Conservation (phyloP, 768 basidiomycete species). For the Lyophyllum semitale region DNA sequence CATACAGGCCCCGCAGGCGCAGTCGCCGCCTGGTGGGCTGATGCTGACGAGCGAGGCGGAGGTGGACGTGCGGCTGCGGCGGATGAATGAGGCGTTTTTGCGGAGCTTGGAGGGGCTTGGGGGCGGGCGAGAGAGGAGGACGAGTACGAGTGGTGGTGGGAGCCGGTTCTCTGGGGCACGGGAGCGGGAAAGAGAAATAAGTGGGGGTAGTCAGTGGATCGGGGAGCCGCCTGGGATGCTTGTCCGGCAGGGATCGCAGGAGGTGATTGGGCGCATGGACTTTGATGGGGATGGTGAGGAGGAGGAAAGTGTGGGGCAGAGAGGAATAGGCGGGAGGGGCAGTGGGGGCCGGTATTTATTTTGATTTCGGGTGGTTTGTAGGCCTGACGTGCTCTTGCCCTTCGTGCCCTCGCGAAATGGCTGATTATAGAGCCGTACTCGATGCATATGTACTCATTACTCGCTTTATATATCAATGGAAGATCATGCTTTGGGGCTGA, state of each 20-base stretch:
- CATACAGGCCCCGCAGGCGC: not conserved
- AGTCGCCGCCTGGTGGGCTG: constrained; percentile 38
- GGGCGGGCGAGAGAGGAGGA: constrained; percentile 23
- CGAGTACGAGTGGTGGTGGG: not conserved
- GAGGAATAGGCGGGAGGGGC: not conserved
- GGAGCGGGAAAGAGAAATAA: not conserved
- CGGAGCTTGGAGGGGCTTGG: constrained; percentile 64
- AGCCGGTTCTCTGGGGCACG: not conserved
- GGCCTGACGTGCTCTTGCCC: not conserved
- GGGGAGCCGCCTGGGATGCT: not conserved
- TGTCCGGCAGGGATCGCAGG: constrained; percentile 16
- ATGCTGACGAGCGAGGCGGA: constrained; percentile 69
- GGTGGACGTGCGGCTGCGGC: constrained; percentile 61
- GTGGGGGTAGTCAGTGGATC: not conserved
- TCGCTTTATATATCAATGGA: too few species aligned
- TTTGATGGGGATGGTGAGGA: constrained; percentile 11
- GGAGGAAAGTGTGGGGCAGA: not conserved
- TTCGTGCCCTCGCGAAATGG: too few species aligned
- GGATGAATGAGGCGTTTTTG: constrained; percentile 71
- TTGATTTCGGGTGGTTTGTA: not conserved
- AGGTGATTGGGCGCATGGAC: constrained; percentile 22
- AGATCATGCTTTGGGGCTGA: too few species aligned
- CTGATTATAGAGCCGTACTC: too few species aligned
- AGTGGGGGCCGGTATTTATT: constrained; percentile 3
- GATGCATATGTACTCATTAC: too few species aligned